phyloP scores from a whole-genome alignment of 305 asterid species.

The Fraxinus paxiana region DNA sequence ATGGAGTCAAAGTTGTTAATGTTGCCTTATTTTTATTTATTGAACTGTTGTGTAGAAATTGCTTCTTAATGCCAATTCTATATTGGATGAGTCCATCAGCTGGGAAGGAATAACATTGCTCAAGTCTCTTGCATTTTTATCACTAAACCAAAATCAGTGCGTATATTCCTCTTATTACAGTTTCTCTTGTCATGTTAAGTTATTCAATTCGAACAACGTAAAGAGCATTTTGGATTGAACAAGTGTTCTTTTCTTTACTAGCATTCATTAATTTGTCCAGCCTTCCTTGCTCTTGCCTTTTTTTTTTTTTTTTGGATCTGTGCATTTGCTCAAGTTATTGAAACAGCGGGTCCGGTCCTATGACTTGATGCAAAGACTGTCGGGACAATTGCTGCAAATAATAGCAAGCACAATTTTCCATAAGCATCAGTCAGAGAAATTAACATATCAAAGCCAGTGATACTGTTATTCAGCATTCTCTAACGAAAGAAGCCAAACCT shows the following conservation, averaged over 20 bases:
- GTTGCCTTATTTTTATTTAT: constrained; percentile 22
- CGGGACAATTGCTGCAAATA: background rate
- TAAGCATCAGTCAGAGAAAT: background rate
- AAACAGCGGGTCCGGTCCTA: background rate
- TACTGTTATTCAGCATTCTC: background rate
- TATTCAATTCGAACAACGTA: background rate
- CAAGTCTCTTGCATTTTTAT: constrained; percentile 55
- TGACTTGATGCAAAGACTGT: background rate
- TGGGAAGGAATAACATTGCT: constrained; percentile 72
- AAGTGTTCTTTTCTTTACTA: background rate
- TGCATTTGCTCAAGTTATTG: background rate
- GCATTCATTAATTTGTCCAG: constrained; percentile 5
- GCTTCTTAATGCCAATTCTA: constrained; percentile 54
- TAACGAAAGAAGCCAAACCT: background rate
- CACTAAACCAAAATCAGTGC: constrained; percentile 64
- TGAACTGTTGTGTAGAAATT: constrained; percentile 50
- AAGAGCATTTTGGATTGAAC: background rate
- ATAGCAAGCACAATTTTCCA: background rate
- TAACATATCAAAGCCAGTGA: background rate
- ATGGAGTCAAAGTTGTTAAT: constrained; percentile 12
- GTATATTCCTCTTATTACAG: constrained; percentile 21
- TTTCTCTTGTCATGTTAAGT: background rate
- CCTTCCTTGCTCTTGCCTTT: background rate
- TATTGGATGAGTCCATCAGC: constrained; percentile 49
- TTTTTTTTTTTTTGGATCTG: background rate